These are phyloP conservation scores for Reticulascus tulasneorum DNA, from an alignment of 2,329 filamentous ascomycete species.

Conservation along the genomic window DNA sequence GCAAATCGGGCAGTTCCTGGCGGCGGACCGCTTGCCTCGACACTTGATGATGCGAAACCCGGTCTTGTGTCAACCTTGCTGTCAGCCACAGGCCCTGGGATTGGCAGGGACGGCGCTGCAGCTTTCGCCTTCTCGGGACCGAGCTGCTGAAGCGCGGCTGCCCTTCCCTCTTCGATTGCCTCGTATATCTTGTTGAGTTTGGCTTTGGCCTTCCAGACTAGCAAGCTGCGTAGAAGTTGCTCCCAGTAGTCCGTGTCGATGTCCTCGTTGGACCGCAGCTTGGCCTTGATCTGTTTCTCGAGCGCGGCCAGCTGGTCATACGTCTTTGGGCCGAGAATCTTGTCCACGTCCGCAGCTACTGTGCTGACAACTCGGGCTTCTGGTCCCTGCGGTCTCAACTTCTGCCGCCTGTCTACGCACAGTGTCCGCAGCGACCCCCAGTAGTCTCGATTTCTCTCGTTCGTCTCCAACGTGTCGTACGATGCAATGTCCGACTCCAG, in stretches of 20 bases:
- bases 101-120: constrained; percentile 29
- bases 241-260: constrained; percentile 99
- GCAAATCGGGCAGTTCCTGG: constrained; percentile 67
- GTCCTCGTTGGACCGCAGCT: constrained; percentile 82
- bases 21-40: no score
- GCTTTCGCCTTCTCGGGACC: constrained; percentile 63
- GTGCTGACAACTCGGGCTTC: constrained; percentile 76
- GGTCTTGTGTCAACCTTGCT: constrained; percentile 21
- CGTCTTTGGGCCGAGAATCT: constrained; percentile 78
- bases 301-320: constrained; percentile 82
- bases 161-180: constrained; percentile 65
- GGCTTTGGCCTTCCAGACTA: constrained; percentile 89
- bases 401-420: constrained; percentile 70
- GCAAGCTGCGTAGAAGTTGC: constrained; percentile 77
- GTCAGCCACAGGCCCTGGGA: constrained; percentile 19
- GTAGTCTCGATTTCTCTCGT: constrained; percentile 74
- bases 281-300: constrained; percentile 81
- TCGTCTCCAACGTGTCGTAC: constrained; percentile 80
- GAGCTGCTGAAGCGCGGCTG: constrained; percentile 52
- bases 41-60: no score
- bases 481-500: constrained; percentile 76
- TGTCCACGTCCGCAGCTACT: constrained; percentile 84
- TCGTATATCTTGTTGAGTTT: constrained; percentile 75
- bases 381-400: constrained; percentile 53
- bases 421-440: constrained; percentile 90